Conservation (phyloP, 257 asterid genomes). For the Mitragyna speciosa region DNA sequence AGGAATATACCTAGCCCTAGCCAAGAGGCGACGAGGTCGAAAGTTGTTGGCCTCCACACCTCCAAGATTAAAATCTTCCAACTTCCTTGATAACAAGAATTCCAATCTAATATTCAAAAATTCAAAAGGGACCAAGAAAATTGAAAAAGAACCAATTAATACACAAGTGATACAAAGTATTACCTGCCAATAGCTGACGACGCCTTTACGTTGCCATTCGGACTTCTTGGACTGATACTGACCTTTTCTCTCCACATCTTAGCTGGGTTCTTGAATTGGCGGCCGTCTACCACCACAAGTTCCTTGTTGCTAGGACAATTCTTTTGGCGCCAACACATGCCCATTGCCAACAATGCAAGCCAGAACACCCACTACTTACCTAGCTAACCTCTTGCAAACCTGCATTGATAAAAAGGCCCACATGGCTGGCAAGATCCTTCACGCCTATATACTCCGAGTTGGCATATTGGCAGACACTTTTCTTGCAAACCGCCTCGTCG, state of each 20-base stretch:
- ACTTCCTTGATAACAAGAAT: too few species aligned
- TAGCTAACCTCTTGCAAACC: constrained; percentile 46
- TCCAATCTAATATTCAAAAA: neutral
- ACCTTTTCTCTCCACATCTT: constrained; percentile 96
- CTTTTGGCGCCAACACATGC: neutral
- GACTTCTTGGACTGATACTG: constrained; percentile 69
- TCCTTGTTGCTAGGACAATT: neutral
- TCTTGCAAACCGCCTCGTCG: constrained; percentile 57
- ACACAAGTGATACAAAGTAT: neutral
- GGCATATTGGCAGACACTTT: constrained; percentile 41
- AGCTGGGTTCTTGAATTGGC: constrained; percentile 60
- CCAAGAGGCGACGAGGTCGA: too few species aligned
- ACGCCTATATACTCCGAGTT: constrained; percentile 53
- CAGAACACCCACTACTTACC: constrained; percentile 26
- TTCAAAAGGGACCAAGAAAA: neutral
- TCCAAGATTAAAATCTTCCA: neutral
- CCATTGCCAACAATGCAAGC: too few species aligned
- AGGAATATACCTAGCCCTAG: too few species aligned
- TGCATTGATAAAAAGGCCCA: constrained; percentile 47
- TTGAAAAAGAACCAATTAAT: neutral
- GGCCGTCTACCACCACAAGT: constrained; percentile 41
- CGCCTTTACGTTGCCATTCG: constrained; percentile 78
- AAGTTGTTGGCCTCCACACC: too few species aligned
- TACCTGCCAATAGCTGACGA: constrained; percentile 77
- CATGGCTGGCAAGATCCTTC: constrained; percentile 52